These are phyloP conservation scores for Beauveria sp. DNA, from an alignment of 2,329 filamentous ascomycete species.

Conservation along the genomic window DNA sequence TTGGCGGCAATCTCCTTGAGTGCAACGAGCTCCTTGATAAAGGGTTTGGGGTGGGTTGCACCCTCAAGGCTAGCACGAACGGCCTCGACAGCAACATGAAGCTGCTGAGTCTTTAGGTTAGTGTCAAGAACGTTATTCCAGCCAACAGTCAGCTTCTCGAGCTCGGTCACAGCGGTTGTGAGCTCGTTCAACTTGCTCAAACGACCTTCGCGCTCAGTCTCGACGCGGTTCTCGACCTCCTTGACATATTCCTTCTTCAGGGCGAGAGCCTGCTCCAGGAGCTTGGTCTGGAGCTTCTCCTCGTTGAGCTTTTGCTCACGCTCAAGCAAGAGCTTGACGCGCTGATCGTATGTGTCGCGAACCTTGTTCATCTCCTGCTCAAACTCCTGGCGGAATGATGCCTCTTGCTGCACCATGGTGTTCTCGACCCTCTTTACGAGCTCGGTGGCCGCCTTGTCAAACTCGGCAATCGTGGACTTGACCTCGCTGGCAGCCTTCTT, in stretches of 20 bases:
- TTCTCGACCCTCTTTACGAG: constrained; percentile 82
- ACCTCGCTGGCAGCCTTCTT: constrained; percentile 70
- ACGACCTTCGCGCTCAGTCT: constrained; percentile 79
- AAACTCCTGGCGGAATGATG: constrained; percentile 79
- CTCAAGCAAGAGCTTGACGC: constrained; percentile 70
- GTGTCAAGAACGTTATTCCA: constrained; percentile 88
- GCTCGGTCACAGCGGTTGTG: constrained; percentile 66
- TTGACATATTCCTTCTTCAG: constrained; percentile 78
- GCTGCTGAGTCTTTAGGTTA: constrained; percentile 89
- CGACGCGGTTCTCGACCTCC: constrained; percentile 73
- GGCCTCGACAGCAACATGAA: constrained; percentile 91
- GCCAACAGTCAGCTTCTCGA: constrained; percentile 78
- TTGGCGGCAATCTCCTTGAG: constrained; percentile 85
- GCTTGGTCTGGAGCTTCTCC: constrained; percentile 73
- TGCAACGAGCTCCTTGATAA: constrained; percentile 86
- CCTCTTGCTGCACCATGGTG: constrained; percentile 73
- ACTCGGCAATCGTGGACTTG: constrained; percentile 62
- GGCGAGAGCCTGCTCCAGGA: constrained; percentile 83
- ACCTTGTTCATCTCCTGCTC: constrained; percentile 77
- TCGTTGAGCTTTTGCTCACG: constrained; percentile 74
- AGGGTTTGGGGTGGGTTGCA: constrained; percentile 65
- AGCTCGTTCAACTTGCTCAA: constrained; percentile 81
- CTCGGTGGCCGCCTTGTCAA: constrained; percentile 79
- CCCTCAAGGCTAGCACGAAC: constrained; percentile 78
- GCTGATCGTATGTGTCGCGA: constrained; percentile 68